Base-by-base conservation (phyloP, 768 basidiomycete species). In the Rickenella mellea region DNA sequence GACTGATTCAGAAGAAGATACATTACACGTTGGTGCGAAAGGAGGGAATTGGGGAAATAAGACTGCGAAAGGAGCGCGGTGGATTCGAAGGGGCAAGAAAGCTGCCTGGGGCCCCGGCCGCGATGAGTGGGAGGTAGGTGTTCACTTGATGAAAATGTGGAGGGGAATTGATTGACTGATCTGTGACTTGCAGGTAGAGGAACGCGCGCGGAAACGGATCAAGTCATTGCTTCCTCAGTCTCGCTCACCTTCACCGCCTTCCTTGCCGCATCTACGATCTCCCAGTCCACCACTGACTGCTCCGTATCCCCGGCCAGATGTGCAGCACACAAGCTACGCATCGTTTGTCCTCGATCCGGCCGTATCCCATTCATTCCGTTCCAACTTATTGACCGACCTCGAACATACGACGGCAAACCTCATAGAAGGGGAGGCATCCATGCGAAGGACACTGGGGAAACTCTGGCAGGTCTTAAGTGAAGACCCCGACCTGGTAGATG, bases 31-130 rank as follows among this genome's bases (percentile, higher is more conserved):
- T 42, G 67, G 69, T 25, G 61, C 70, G 29, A 67, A 67, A 10
- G 65, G 69, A 32, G 83, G 89, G 27, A 92, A 92, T 51, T 91
- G 89, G 86, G 89, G 89, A 2, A 74, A 78, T 45, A 92, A 92
- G 63, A 73, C 70, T 8, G 61, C 70, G 44, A 78, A 77, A 55
- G 80, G 78, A n/a, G 76, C 84, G 15, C 70, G 87, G 55, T 91
- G 87, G 87, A 70, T 84, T 38, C 75, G 87, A 14, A 74, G 71
- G 55, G 85, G 88, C 35, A 91, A 92, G 61, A 76, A 89, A 45
- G 74, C 77, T 22, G 68, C 80, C 11, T 92, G 89, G 89, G 86
- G 85, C 22, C 86, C 88, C 17, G 73, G 74, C 37, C 76, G 79
- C 66, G 86, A 86, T 27, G 86, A 90, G 45, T 88, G 84, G 81